A percentile compares a stretch with the other conserved stretches of the same genome.
Evolutionary conservation across 2,329 filamentous ascomycete species (phyloP).

Genomic region (Epichloe amarillans): DNA sequence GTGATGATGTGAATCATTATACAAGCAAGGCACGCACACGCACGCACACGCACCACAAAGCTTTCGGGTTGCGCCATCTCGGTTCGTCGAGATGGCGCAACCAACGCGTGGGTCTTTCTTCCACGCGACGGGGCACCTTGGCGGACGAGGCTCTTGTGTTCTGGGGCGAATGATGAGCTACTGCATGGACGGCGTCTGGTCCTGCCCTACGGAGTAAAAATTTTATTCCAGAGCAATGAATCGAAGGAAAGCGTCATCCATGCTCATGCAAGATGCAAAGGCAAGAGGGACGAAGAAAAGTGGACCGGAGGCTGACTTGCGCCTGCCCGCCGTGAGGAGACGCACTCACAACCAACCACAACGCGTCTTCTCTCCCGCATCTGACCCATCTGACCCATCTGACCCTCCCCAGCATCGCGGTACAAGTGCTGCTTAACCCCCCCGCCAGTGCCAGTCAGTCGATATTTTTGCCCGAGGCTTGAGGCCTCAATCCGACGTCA

Average conservation of each 20-base stretch:
- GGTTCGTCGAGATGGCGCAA: no score
- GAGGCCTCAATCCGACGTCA: not conserved
- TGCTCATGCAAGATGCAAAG: not conserved
- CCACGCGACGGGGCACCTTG: no score
- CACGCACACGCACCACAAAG: no score
- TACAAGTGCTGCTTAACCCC: not conserved
- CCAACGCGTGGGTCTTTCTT: no score
- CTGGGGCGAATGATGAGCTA: no score
- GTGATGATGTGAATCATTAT: no score
- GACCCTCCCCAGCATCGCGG: conserved; percentile 8
- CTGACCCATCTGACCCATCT: not conserved
- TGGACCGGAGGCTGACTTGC: not conserved
- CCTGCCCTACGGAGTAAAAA: no score
- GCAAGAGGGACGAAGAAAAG: not conserved
- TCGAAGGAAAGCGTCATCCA: not conserved
- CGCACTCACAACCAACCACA: conserved; percentile 11
- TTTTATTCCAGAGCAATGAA: no score
- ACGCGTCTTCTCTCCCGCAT: conserved; percentile 8
- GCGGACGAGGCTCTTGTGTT: no score
- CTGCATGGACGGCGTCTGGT: no score
- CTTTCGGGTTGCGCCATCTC: no score
- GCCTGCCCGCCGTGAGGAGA: not conserved
- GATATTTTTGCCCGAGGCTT: conserved; percentile 11
- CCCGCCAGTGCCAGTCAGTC: not conserved
- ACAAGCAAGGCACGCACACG: no score